Percentiles rank a stretch among this genome's conserved stretches.
Conservation (phyloP, 2,329 filamentous ascomycete genomes). For the Zymoseptoria tritici region DNA sequence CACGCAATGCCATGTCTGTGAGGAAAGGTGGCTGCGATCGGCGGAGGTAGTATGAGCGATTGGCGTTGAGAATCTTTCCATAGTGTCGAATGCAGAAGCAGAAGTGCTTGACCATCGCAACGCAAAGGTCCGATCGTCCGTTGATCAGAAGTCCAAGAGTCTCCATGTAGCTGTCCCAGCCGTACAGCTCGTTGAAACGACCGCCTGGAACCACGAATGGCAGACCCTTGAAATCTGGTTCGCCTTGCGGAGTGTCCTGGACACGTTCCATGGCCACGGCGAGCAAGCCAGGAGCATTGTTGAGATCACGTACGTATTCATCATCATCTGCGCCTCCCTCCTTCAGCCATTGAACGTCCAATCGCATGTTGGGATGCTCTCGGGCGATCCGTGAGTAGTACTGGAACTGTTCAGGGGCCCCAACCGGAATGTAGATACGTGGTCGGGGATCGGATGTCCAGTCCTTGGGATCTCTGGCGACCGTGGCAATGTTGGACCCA, state of each 20-base stretch:
- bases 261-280: slow-evolving; percentile 75
- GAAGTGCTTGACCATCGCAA: slow-evolving; percentile 92
- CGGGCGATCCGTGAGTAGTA: slow-evolving; percentile 79
- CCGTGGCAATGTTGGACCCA: slow-evolving; percentile 75
- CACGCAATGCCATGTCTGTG: slow-evolving; percentile 91
- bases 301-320: slow-evolving; percentile 74
- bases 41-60: slow-evolving; percentile 87
- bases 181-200: slow-evolving; percentile 95
- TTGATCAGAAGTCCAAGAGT: slow-evolving; percentile 82
- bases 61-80: slow-evolving; percentile 96
- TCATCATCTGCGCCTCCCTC: slow-evolving; percentile 58
- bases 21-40: slow-evolving; percentile 94
- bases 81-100: slow-evolving; percentile 98
- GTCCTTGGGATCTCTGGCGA: slow-evolving; percentile 86
- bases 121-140: slow-evolving; percentile 77
- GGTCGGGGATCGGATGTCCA: slow-evolving; percentile 86
- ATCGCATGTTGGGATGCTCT: slow-evolving; percentile 70
- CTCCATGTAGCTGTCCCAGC: slow-evolving; percentile 99
- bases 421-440: slow-evolving; percentile 80
- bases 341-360: slow-evolving; percentile 77
- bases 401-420: slow-evolving; percentile 77
- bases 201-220: slow-evolving; percentile 97
- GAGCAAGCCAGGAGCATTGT: slow-evolving; percentile 78
- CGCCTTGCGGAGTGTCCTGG: slow-evolving; percentile 57
- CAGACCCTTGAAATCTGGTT: slow-evolving; percentile 66